Base-by-base conservation (phyloP, 2,329 filamentous ascomycete genomes). In the Diaporthe amygdali region DNA sequence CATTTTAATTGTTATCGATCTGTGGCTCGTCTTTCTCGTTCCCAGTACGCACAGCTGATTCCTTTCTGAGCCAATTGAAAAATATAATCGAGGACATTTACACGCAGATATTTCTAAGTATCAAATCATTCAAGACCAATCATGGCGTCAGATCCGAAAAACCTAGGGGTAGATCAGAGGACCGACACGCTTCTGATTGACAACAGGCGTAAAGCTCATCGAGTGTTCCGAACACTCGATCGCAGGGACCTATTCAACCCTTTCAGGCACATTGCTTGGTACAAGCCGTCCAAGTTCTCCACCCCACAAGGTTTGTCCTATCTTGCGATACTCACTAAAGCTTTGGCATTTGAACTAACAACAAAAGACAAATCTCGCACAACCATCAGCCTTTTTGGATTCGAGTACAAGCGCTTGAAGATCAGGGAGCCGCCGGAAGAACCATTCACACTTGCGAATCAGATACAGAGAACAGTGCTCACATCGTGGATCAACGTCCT, bases 191-290 rank as follows among this genome's bases (percentile, higher is more conserved):
- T 59, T 15, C 54, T 59, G 3, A 8, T 59, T 25, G 68, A 69
- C 34, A 69, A 32, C 17, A 47, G 56, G 15, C 68, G 68, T 32
- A 69, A 25, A 14, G 68, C 68, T 2, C 68, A 69, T n/a, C 44
- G 68, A 14, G 68, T 64, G 8, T 63, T 55, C 27, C 46, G 30
- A 20, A 44, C 10, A 10, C 47, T 32, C 5, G 27, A 64, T 27
- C 44, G 25, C 12, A 52, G 44, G 25, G 30, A 69, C 30, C 34
- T 44, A 0, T 64, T 69, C 55, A 54, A 71, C 39, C 69, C 69
- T 34, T 71, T 67, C 41, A 59, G 69, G 17, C 61, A 71, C 17
- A 59, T 68, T 30, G 46, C 69, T 37, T 54, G 68, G 67, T 32
- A 61, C 25, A 68, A 44, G n/a, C 17, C 49, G 10, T 32, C 51